These are phyloP conservation scores for Filosporella fistucella DNA, from an alignment of 495 filamentous ascomycete genomes.

Conservation along the genomic window DNA sequence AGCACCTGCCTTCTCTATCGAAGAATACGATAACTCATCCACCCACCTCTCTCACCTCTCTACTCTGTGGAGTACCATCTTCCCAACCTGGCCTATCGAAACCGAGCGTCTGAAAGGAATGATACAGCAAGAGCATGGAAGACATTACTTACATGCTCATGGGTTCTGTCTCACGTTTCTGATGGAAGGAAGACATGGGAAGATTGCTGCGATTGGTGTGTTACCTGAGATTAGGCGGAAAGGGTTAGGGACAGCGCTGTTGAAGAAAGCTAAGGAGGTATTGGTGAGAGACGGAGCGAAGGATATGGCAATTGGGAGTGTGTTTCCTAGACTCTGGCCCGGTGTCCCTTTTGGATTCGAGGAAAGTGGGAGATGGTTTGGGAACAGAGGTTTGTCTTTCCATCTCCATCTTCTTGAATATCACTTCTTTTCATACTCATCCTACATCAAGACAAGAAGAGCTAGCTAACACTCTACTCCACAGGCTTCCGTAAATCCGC, in stretches of 20 bases:
- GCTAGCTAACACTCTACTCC: too few relatives aligned
- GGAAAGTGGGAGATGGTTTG: too few relatives aligned
- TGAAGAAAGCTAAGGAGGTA: slow-evolving; percentile 28
- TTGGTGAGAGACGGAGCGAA: slow-evolving; percentile 26
- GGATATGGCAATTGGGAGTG: slow-evolving; percentile 30
- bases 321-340: slow-evolving; percentile 47
- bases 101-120: slow-evolving; percentile 26
- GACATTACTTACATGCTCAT: slow-evolving; percentile 37
- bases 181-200: slow-evolving; percentile 19
- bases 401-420: too few relatives aligned
- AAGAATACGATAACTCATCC: too few relatives aligned
- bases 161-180: slow-evolving; percentile 42
- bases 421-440: too few relatives aligned
- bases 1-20: too few relatives aligned
- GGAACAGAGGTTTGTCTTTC: too few relatives aligned
- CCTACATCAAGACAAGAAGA: too few relatives aligned
- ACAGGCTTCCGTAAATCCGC: slow-evolving; percentile 21
- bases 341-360: too few relatives aligned
- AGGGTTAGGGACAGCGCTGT: slow-evolving; percentile 39
- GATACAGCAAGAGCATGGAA: slow-evolving; percentile 23
- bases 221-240: slow-evolving; percentile 31
- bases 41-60: too few relatives aligned
- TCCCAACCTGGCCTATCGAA: slow-evolving; percentile 36
- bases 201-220: slow-evolving; percentile 33
- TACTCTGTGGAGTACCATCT: slow-evolving; percentile 34